phyloP scores from a whole-genome alignment of 352 stramenopile species.

The Phytophthora hybrid region DNA sequence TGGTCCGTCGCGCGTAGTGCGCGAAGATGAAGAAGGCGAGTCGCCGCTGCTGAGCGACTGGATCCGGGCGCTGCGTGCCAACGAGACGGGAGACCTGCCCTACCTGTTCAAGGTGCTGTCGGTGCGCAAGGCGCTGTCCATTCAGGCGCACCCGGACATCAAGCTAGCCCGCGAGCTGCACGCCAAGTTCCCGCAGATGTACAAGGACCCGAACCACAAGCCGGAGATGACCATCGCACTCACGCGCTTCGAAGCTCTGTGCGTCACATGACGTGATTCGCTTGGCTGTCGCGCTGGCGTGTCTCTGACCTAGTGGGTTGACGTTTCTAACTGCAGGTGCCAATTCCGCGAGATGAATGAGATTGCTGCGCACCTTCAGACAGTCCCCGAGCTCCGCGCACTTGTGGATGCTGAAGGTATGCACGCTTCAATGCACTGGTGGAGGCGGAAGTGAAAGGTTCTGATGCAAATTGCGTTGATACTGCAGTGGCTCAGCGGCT shows the following conservation, averaged over 20 bases:
- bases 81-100: conserved; percentile 85
- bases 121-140: conserved; percentile 97
- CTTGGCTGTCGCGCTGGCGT: conserved; percentile 1
- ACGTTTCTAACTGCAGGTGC: conserved; percentile 37
- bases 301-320: conserved; percentile 10
- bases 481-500: conserved; percentile 50
- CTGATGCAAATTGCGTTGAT: conserved; percentile 1
- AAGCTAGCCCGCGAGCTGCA: conserved; percentile 84
- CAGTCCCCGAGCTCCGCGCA: conserved; percentile 90
- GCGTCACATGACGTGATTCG: conserved; percentile 29
- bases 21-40: conserved; percentile 41
- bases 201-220: conserved; percentile 99
- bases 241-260: conserved; percentile 96
- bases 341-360: conserved; percentile 96
- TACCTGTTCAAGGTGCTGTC: conserved; percentile 99
- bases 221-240: conserved; percentile 99
- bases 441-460: background rate
- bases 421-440: background rate
- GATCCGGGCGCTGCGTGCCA: conserved; percentile 48
- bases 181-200: conserved; percentile 90
- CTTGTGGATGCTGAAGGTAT: conserved; percentile 63
- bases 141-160: conserved; percentile 95
- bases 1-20: conserved; percentile 85
- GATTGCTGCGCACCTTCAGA: conserved; percentile 90
- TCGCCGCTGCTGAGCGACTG: conserved; percentile 74